Evolutionary conservation across 352 stramenopile species (phyloP).

Genomic region (Phytophthora pini): DNA sequence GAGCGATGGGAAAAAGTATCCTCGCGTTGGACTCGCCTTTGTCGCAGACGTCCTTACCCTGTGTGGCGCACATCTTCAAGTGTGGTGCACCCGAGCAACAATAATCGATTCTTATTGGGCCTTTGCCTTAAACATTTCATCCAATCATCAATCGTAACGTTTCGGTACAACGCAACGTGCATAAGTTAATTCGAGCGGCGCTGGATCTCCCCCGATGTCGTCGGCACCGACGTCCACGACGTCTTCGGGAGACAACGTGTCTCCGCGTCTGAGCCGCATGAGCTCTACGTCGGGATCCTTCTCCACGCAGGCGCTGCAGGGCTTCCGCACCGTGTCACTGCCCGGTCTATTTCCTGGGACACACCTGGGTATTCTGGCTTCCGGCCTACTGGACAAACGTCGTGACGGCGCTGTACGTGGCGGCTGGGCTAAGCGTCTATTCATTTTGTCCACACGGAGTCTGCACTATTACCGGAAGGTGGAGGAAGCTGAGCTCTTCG

Average conservation of each 20-base stretch:
- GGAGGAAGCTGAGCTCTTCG: slow-evolving; percentile 85
- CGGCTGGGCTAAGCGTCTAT: slow-evolving; percentile 82
- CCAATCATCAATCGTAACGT: slow-evolving; percentile 22
- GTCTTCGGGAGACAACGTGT: slow-evolving; percentile 30
- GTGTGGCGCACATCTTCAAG: slow-evolving; percentile 15
- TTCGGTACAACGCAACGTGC: slow-evolving; percentile 13
- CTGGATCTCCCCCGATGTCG: slow-evolving; percentile 34
- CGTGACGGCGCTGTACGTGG: slow-evolving; percentile 83
- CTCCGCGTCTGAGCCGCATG: slow-evolving; percentile 61
- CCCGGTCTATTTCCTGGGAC: slow-evolving; percentile 75
- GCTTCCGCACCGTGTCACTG: slow-evolving; percentile 76
- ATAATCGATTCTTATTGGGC: too few relatives aligned
- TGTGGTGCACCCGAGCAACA: slow-evolving; percentile 2
- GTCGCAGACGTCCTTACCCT: slow-evolving; percentile 8
- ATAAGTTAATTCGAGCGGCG: background rate
- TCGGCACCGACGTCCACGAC: slow-evolving; percentile 43
- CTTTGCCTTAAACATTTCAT: background rate
- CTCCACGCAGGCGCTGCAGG: slow-evolving; percentile 62
- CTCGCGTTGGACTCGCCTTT: slow-evolving; percentile 30
- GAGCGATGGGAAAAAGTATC: slow-evolving; percentile 7
- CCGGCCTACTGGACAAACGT: slow-evolving; percentile 80
- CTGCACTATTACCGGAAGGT: slow-evolving; percentile 88
- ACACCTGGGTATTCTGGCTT: slow-evolving; percentile 79
- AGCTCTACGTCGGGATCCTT: slow-evolving; percentile 61
- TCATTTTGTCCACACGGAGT: slow-evolving; percentile 82